Base-by-base conservation (phyloP, 805 yeast species). In the Starmerella asiatica region DNA sequence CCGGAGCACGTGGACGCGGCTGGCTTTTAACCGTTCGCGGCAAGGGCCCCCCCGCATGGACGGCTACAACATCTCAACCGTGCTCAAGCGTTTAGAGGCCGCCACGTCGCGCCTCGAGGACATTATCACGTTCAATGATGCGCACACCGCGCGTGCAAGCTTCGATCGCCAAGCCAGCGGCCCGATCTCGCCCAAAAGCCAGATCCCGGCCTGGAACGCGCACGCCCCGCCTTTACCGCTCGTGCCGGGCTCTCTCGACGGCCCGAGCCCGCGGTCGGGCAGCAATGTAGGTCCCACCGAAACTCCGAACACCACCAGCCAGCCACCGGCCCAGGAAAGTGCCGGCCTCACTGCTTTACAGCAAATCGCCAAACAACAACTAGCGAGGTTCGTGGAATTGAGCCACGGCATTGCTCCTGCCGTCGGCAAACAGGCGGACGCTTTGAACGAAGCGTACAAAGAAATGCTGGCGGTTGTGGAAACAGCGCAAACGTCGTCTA, bases 41-140 rank as follows among this genome's bases (percentile, higher is more conserved):
- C 26, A 7, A 23, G 26, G 26, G 26, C 26, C 7, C 11, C 9
- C 9, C 26, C 7, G 11, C 26, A 23, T 23, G 26, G 26, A 79
- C 54, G 93, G 93, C n/a, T 82, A 78, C 66, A 85, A 83, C 56
- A 67, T 85, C 47, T 81, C 81, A 32, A 85, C 94, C 34, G 69
- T 85, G 40, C 63, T 78, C 61, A 78, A 78, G 59, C 65, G 79
- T 49, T 71, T 85, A 52, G 96, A 85, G 59, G 88, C 93, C 14
- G 95, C 95, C 27, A 83, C 96, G 8, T 78, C 94, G 5, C 75
- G 96, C 36, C 72, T 85, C 50, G 96, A 85, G 55, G 95, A 85
- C 58, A 75, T 85, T 34, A 82, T 48, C 3, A 32, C 41, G 33
- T 46, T 35, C 28, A 33, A 41, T 16, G 49, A 45, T 17, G 9